Evolutionary conservation across 2,329 filamentous ascomycete genomes (phyloP).

Genomic region (Aspergillus costaricaensis): DNA sequence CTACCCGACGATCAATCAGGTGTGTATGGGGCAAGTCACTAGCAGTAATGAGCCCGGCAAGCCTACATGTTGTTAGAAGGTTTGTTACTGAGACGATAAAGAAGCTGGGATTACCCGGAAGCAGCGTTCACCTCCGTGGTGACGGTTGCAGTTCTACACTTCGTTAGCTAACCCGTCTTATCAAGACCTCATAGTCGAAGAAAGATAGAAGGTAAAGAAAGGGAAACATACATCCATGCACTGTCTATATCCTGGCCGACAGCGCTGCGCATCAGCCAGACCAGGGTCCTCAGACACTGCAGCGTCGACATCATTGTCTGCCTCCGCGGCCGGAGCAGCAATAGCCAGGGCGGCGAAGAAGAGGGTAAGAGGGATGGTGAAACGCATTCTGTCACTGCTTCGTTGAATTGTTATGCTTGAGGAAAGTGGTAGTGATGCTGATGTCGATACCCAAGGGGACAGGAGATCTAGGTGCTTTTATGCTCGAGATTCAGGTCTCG

Average conservation of each 20-base stretch:
- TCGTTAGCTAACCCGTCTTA: neutral
- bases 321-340: neutral
- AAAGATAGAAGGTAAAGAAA: neutral
- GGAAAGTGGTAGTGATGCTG: neutral
- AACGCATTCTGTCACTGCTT: conserved; percentile 4
- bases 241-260: neutral
- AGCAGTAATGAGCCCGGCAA: conserved; percentile 7
- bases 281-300: neutral
- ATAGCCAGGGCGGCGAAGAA: conserved; percentile 4
- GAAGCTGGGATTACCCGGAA: neutral
- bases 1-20: neutral
- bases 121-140: neutral
- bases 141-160: neutral
- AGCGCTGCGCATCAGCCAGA: neutral
- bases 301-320: neutral
- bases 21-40: neutral
- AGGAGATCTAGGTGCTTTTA: neutral
- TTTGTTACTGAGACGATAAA: neutral
- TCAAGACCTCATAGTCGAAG: neutral
- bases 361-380: conserved; percentile 7
- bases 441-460: neutral
- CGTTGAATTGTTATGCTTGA: too few species aligned
- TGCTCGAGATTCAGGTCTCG: neutral
- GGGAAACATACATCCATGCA: neutral
- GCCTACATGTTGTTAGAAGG: neutral